Conservation (phyloP, 805 yeast species). For the Kluyveromyces starmeri region DNA sequence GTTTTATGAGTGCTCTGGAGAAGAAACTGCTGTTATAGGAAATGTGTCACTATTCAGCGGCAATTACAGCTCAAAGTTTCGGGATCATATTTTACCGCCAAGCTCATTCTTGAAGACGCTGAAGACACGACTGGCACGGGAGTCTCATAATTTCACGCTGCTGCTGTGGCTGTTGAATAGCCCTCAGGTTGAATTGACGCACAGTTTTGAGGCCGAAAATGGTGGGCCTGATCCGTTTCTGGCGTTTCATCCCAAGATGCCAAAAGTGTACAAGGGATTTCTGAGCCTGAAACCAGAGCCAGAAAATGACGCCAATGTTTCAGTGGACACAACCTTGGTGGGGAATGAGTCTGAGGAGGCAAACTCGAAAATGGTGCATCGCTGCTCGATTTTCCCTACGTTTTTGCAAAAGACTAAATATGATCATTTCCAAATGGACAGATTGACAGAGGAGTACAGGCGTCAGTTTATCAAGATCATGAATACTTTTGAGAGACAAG, state of each 20-base stretch:
- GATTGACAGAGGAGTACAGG: constrained; percentile 5
- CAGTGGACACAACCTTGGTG: constrained; percentile 3
- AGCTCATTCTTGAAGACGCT: constrained; percentile 8
- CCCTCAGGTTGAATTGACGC: neutral
- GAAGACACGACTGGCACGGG: constrained; percentile 6
- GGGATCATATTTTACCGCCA: constrained; percentile 9
- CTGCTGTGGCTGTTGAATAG: constrained; percentile 10
- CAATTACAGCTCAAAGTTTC: neutral
- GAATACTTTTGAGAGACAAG: constrained; percentile 3
- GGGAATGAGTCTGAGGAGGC: neutral
- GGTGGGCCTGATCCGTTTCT: neutral
- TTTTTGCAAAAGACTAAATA: constrained; percentile 7
- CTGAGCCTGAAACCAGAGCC: neutral
- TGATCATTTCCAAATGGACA: constrained; percentile 8
- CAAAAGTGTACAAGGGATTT: neutral
- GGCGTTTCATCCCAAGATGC: neutral
- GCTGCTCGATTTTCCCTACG: constrained; percentile 8
- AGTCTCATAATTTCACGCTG: constrained; percentile 10
- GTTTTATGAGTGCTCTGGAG: neutral
- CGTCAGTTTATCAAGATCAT: constrained; percentile 7
- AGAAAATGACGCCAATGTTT: neutral
- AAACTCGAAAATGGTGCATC: neutral
- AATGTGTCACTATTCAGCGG: neutral
- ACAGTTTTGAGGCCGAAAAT: neutral
- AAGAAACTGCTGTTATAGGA: neutral